Evolutionary conservation across 2,329 filamentous ascomycete species (phyloP).

Genomic region (Bipolaris zeicola): DNA sequence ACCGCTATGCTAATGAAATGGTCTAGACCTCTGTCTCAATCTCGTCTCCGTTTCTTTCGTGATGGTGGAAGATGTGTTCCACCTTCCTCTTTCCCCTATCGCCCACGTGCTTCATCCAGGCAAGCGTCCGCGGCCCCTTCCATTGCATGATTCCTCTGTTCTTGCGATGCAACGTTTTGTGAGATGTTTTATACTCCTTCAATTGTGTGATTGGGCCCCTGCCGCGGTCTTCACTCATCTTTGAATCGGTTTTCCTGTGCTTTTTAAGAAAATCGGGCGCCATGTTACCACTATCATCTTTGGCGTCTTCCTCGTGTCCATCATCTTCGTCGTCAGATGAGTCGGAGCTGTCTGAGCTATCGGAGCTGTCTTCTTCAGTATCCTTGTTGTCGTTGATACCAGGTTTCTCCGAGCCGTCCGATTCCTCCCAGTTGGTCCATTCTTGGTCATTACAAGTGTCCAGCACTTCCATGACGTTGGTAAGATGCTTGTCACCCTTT

Average conservation of each 20-base stretch:
- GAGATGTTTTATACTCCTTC: constrained; percentile 57
- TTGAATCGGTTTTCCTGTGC: constrained; percentile 28
- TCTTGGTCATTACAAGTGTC: constrained; percentile 65
- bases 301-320: constrained; percentile 24
- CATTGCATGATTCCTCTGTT: constrained; percentile 78
- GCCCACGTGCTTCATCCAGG: constrained; percentile 66
- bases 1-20: constrained; percentile 1
- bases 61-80: constrained; percentile 60
- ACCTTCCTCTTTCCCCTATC: constrained; percentile 56
- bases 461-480: constrained; percentile 67
- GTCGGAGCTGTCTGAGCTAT: constrained; percentile 26
- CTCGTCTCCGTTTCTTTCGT: constrained; percentile 58
- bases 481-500: constrained; percentile 59
- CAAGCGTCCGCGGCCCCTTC: constrained; percentile 61
- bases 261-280: constrained; percentile 32
- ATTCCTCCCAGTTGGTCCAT: constrained; percentile 44
- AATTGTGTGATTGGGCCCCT: constrained; percentile 58
- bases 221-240: constrained; percentile 44
- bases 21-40: constrained; percentile 72
- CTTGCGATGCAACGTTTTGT: constrained; percentile 50
- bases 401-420: constrained; percentile 29
- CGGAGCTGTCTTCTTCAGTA: constrained; percentile 45
- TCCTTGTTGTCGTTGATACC: constrained; percentile 16
- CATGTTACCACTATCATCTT: constrained; percentile 18
- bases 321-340: constrained; percentile 27